These are phyloP conservation scores for Globisporangium apiculatum DNA, from an alignment of 352 stramenopile species.

Conservation along the genomic window DNA sequence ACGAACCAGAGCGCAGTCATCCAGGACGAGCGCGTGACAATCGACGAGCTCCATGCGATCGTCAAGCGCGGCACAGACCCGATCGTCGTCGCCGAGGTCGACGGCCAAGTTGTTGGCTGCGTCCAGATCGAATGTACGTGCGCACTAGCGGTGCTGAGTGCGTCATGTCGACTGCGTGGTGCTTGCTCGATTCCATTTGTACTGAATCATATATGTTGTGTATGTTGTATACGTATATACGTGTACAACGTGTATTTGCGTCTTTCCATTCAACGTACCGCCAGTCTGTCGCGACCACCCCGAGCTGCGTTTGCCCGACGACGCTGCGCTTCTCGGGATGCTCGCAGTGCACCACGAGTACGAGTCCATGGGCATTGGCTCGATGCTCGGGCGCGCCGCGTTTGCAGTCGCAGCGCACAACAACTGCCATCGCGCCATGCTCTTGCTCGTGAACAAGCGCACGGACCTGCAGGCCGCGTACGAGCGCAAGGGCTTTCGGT, in stretches of 20 bases:
- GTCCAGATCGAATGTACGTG: slow-evolving; percentile 12
- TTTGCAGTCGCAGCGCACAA: slow-evolving; percentile 1
- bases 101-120: slow-evolving; percentile 4
- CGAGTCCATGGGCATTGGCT: slow-evolving; percentile 5
- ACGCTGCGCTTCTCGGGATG: slow-evolving; percentile 2
- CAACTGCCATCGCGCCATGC: slow-evolving; percentile 2
- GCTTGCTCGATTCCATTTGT: too few relatives aligned
- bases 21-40: slow-evolving; percentile 3
- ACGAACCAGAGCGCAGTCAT: slow-evolving; percentile 3
- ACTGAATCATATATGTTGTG: too few relatives aligned
- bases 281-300: neutral
- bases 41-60: slow-evolving; percentile 1
- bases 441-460: slow-evolving; percentile 12
- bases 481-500: slow-evolving; percentile 7
- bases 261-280: too few relatives aligned
- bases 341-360: slow-evolving; percentile 8
- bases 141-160: too few relatives aligned
- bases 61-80: slow-evolving; percentile 2
- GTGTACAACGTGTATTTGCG: too few relatives aligned
- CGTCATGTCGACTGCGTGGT: too few relatives aligned
- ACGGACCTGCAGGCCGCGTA: slow-evolving; percentile 7
- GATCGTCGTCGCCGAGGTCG: slow-evolving; percentile 7
- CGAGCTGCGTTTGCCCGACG: neutral
- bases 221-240: neutral
- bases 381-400: slow-evolving; percentile 1